These are phyloP conservation scores for Xylariaceae sp. DNA, from an alignment of 2,329 filamentous ascomycete genomes.

Conservation along the genomic window DNA sequence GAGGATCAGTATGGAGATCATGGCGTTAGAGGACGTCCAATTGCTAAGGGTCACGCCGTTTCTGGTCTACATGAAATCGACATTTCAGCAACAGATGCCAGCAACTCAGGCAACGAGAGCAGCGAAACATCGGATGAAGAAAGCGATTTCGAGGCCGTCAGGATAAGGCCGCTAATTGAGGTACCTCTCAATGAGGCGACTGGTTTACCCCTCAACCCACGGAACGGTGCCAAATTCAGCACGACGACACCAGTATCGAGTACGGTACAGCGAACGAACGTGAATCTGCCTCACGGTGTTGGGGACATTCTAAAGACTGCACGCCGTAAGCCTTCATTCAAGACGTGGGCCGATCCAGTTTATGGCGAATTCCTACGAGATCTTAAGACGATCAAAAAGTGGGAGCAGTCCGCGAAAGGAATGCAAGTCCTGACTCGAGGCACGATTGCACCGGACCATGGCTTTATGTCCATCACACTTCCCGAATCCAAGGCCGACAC, in stretches of 20 bases:
- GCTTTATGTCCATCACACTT: conserved; percentile 37
- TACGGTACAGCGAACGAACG: conserved; percentile 17
- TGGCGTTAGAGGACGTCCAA: neutral
- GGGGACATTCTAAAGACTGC: conserved; percentile 23
- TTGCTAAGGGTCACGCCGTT: neutral
- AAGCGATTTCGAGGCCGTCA: conserved; percentile 1
- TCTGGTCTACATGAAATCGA: conserved; percentile 13
- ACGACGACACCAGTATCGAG: conserved; percentile 15
- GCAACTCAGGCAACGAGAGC: conserved; percentile 9
- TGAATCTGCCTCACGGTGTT: conserved; percentile 24
- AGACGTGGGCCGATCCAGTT: conserved; percentile 19
- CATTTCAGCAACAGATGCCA: conserved; percentile 15
- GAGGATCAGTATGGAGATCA: neutral
- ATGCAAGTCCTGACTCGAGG: conserved; percentile 31
- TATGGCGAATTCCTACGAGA: conserved; percentile 28
- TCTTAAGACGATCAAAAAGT: conserved; percentile 37
- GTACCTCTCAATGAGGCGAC: conserved; percentile 4
- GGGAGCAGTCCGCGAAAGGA: conserved; percentile 41
- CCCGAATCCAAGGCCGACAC: conserved; percentile 23
- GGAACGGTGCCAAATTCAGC: conserved; percentile 10
- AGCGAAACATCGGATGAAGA: conserved; percentile 10
- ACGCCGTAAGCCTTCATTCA: conserved; percentile 16
- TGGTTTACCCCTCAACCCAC: conserved; percentile 15
- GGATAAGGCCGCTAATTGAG: conserved; percentile 3
- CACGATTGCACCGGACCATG: conserved; percentile 34